Conservation (phyloP, 75 land plant species). For the Pinus albicaulis region DNA sequence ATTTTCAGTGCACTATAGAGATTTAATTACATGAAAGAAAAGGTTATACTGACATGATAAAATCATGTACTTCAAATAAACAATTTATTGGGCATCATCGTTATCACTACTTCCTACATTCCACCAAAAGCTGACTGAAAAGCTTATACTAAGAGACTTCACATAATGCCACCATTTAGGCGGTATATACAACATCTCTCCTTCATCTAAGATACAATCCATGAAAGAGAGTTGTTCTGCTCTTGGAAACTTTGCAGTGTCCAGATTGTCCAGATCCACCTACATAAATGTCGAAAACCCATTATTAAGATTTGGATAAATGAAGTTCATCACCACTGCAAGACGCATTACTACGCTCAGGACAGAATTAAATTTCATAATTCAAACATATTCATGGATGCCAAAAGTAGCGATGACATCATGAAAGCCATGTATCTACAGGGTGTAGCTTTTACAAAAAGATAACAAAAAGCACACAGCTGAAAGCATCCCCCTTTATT, state of each 20-base stretch:
- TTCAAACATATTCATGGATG: neutral
- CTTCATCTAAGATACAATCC: slow-evolving; percentile 91
- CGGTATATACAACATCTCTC: slow-evolving; percentile 97
- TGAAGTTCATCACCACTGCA: too few relatives aligned
- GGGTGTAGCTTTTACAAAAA: neutral
- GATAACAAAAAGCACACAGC: neutral
- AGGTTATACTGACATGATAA: too few relatives aligned
- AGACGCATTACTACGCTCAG: too few relatives aligned
- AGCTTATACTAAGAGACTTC: slow-evolving; percentile 76
- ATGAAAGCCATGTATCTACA: neutral
- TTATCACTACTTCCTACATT: slow-evolving; percentile 14
- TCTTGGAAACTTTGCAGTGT: slow-evolving; percentile 54
- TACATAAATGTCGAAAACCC: slow-evolving; percentile 21
- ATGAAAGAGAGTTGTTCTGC: slow-evolving; percentile 48
- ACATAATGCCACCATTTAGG: slow-evolving; percentile 99
- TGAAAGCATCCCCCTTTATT: neutral
- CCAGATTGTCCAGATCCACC: slow-evolving; percentile 86
- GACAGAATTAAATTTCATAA: neutral
- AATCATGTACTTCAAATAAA: too few relatives aligned
- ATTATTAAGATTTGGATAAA: neutral
- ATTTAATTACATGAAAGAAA: too few relatives aligned
- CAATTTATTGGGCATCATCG: too few relatives aligned
- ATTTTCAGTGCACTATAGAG: too few relatives aligned
- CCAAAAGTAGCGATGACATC: neutral
- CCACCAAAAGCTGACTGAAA: slow-evolving; percentile 99